Base-by-base conservation (phyloP, 768 basidiomycete species). In the Cantharellus cinnabarinus region DNA sequence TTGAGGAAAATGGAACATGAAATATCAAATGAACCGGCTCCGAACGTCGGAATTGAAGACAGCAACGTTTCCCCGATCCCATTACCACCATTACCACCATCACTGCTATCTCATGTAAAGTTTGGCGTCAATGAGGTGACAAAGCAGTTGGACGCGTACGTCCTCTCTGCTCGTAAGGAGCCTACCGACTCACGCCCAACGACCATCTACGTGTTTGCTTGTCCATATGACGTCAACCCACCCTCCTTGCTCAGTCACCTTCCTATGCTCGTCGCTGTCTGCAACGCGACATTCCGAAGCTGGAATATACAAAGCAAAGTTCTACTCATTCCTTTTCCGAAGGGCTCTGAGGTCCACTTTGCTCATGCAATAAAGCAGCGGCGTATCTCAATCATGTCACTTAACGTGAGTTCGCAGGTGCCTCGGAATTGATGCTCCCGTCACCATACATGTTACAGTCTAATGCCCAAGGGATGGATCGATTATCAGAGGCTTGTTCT, bases 101-200 rank as follows among this genome's bases (percentile, higher is more conserved):
- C 63, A 2, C 66, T 81, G 40, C 67, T 79, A 29, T 63, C 70
- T 5, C 77, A 82, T 66, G 60, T 83, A 41, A 67, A 73, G 5
- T 66, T 81, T 53, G 89, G 89, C n/a, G 82, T 90, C 61, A 91
- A 90, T 65, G 73, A 79, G 64, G 83, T 90, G 10, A 88, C 88
- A 0, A 82, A 78, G 67, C 72, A 73, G 38, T 73, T 93, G 7
- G 89, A 93, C 68, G 63, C 54, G 2, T 79, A 84, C 64, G 70
- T 58, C 15, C 57, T 50, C 50, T 29, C 41, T 15, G n/a, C 37
- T 5, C 53, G 57, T 37, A 10, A 10, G 7, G 35, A 14, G 7
- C 44, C 44, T 48, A 29, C 44, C 10, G 20, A 29, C 20, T 48
- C 44, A 10, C 52, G 38, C 14, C 38, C 52, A 10, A 7, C 7